These are phyloP conservation scores for Sarcocystis neurona DNA, from an alignment of 169 alveolate species.

Conservation along the genomic window DNA sequence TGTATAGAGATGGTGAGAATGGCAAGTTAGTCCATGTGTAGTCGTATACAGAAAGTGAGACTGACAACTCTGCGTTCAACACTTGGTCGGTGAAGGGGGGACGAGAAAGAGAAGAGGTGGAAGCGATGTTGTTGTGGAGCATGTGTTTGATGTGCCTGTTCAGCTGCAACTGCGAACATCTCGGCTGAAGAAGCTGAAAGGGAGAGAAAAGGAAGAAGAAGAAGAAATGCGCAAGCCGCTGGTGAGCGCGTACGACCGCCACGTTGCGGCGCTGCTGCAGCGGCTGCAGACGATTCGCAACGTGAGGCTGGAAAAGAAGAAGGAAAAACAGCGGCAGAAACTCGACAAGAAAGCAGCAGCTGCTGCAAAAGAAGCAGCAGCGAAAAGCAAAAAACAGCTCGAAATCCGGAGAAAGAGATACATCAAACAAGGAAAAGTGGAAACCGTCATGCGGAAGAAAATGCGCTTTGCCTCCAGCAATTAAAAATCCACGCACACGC, in stretches of 20 bases:
- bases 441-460: conserved; percentile 44
- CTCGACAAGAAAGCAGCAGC: conserved; percentile 52
- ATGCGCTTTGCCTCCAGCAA: conserved; percentile 35
- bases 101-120: background rate
- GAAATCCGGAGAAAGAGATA: conserved; percentile 36
- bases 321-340: conserved; percentile 62
- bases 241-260: conserved; percentile 63
- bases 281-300: conserved; percentile 57
- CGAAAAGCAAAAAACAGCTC: background rate
- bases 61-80: no score
- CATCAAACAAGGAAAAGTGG: conserved; percentile 52
- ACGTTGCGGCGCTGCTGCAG: conserved; percentile 32
- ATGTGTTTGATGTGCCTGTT: background rate
- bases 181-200: conserved; percentile 27
- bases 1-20: no score
- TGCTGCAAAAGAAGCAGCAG: conserved; percentile 52
- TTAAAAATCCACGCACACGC: background rate
- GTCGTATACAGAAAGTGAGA: no score
- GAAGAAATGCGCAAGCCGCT: conserved; percentile 24
- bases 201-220: conserved; percentile 23
- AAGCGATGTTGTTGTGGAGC: background rate
- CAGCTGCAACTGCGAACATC: conserved; percentile 27
- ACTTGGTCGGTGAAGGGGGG: background rate
- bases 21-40: no score
- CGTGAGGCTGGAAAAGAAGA: conserved; percentile 57